Percentiles rank a stretch among this genome's conserved stretches.
phyloP scores from a whole-genome alignment of 306 rosid species.

The Cucumis cinereus region DNA sequence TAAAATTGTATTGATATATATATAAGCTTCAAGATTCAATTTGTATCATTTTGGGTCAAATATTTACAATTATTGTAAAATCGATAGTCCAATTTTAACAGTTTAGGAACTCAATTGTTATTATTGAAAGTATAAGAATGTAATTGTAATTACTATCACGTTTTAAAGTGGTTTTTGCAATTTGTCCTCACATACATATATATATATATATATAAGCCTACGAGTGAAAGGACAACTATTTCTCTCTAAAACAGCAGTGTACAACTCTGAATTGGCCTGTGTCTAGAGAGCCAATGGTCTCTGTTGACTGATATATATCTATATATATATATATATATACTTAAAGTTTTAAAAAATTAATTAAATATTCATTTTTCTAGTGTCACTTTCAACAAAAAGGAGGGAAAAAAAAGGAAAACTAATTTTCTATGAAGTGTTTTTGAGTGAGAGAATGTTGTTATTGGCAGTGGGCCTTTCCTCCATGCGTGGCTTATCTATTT shows the following conservation, averaged over 20 bases:
- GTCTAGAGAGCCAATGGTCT: slow-evolving; percentile 2
- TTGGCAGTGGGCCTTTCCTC: slow-evolving; percentile 28
- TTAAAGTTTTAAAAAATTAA: no score
- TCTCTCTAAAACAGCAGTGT: slow-evolving; percentile 17
- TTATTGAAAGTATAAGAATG: no score
- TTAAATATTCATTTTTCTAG: neutral
- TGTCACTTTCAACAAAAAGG: slow-evolving; percentile 77
- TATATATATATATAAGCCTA: slow-evolving; percentile 1
- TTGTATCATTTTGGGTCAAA: no score
- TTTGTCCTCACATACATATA: no score
- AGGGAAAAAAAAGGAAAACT: neutral
- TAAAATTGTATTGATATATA: no score
- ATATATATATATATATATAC: no score
- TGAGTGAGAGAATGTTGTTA: slow-evolving; percentile 11
- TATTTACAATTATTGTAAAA: no score
- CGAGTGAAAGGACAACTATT: slow-evolving; percentile 45
- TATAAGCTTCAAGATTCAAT: no score
- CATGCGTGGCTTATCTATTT: slow-evolving; percentile 76
- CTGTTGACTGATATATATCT: slow-evolving; percentile 77
- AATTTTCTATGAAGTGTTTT: neutral
- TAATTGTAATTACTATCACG: no score
- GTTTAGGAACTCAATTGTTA: no score
- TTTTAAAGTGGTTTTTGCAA: no score
- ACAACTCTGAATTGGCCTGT: slow-evolving; percentile 16
- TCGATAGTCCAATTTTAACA: no score